These are phyloP conservation scores for Peniophora sp. DNA, from an alignment of 1,284 basidiomycete genomes.

Conservation along the genomic window DNA sequence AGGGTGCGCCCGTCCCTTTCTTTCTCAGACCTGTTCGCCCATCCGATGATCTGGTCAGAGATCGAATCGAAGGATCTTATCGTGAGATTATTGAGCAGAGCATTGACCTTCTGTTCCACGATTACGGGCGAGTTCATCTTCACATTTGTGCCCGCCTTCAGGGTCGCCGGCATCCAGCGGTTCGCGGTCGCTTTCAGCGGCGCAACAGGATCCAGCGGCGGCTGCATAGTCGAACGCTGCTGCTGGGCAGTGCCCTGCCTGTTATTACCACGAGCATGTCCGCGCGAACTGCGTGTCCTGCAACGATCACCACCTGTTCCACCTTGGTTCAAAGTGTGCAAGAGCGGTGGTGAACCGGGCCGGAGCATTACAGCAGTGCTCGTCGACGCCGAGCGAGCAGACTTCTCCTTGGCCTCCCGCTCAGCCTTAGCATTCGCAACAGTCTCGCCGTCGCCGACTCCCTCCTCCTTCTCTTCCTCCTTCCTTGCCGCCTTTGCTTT, in stretches of 20 bases:
- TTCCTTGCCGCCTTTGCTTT: constrained; percentile 12
- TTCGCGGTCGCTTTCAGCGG: constrained; percentile 77
- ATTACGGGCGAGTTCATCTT: constrained; percentile 71
- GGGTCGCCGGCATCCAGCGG: constrained; percentile 63
- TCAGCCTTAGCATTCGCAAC: constrained; percentile 25
- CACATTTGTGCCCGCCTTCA: constrained; percentile 27
- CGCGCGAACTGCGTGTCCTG: constrained; percentile 68
- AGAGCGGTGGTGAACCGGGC: constrained; percentile 42
- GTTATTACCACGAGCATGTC: constrained; percentile 46
- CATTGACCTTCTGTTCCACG: constrained; percentile 92
- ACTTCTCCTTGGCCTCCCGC: constrained; percentile 30
- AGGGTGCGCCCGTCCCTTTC: constrained; percentile 93
- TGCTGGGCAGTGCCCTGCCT: constrained; percentile 27
- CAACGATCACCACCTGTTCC: constrained; percentile 49
- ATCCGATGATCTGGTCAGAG: constrained; percentile 85
- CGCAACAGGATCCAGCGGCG: constrained; percentile 49
- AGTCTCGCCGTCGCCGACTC: constrained; percentile 28
- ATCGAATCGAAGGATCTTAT: constrained; percentile 97
- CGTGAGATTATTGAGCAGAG: constrained; percentile 92
- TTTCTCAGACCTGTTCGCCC: constrained; percentile 90
- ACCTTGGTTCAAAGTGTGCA: constrained; percentile 72
- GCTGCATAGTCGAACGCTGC: constrained; percentile 8
- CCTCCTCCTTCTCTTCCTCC: constrained; percentile 28
- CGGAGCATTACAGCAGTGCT: constrained; percentile 36
- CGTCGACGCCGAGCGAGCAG: constrained; percentile 37